Evolutionary conservation across 1,139 yeast species (phyloP), one percentile per base, ranked within the genome.

Genomic region (Yamadazyma buinensis): DNA sequence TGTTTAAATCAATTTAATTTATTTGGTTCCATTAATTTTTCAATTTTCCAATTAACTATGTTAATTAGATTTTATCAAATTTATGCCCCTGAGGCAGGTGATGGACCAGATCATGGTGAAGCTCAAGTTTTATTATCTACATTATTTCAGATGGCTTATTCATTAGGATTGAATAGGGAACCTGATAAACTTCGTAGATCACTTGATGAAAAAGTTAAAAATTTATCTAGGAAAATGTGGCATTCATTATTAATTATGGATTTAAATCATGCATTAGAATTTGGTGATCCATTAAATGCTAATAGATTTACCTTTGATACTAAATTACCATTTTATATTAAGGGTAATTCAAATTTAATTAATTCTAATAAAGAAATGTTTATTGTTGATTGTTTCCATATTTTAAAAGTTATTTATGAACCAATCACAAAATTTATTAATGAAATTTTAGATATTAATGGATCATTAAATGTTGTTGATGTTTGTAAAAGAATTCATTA

Each of bases 11-110:
- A 65, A 41, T 67, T 67, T 42, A 58, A 64, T 34, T 45, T 66
- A 20, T 47, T 61, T 46, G 50, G 62, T 31, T 44, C 48, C 13
- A 64, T 72, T 15, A 71, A 75, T 23, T 45, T 77, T 34, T 61
- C 68, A 0, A 64, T 76, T 10, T 59, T 77, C 37, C 82, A 77
- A 47, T 68, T 77, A 32, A 60, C 73, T 1, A 43, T 69, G 17
- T 46, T 64, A 32, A 48, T 59, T 27, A 53, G 76, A 39, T 46
- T 57, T 17, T 72, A 72, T 49, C 66, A 64, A 31, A 18, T 19
- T 9, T 22, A 18, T 13, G 41, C 37, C 3, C 41, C 39, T 2
- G 41, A 38, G 20, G 28, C 70, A 41, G 75, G 77, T 14, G 70
- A 67, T 35, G 60, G 57, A 10, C 57, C 61, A 2, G 79, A 77